Evolutionary conservation across 1,284 basidiomycete genomes (phyloP), one percentile per base, ranked within the genome.

Genomic region (Ganoderma sinense): DNA sequence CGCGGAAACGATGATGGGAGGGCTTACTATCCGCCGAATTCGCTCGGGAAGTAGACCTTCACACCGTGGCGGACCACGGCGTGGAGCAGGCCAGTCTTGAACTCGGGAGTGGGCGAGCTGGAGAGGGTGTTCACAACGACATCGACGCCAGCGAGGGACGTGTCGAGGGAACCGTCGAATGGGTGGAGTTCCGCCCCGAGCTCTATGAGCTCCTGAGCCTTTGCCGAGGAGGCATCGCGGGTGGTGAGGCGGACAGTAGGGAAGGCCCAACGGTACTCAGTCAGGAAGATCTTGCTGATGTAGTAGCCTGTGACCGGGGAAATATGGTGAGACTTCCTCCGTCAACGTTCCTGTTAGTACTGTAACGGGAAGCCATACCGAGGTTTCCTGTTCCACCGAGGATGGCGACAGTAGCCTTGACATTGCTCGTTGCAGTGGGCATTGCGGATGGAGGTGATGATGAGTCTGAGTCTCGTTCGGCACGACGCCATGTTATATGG

Each of bases 1-100:
- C 16, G 26, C 18, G 36, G 40, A 36, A 20, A n/a, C 64, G 56
- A 61, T 26, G 53, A 61, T n/a, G 18, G 53, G 13, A 23, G 18
- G 13, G 72, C 75, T 53, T 66, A 79, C 78, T 59, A 59, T 20
- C 66, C 66, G 43, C 75, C 78, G 58, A 71, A 79, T 59, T 79
- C 78, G 62, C 73, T 74, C 11, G 76, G 76, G 66, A 79, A 78
- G 69, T 78, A 78, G 39, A 76, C 75, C 60, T 68, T 69, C 14
- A 70, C 75, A 39, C 74, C 72, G 41, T 63, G 68, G 40, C 69
- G 69, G 7, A 78, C 55, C 2, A 74, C 74, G 5, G 70, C 75
- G 23, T 73, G 62, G 33, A 74, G 62, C 7, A 78, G 26, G 13
- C 66, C 71, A 40, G 76, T 66, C 36, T 68, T 72, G 40, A 69